These are phyloP conservation scores for Batrachochytrium dendrobatidis DNA, from an alignment of 371 early-diverging fungal genomes.

Conservation along the genomic window DNA sequence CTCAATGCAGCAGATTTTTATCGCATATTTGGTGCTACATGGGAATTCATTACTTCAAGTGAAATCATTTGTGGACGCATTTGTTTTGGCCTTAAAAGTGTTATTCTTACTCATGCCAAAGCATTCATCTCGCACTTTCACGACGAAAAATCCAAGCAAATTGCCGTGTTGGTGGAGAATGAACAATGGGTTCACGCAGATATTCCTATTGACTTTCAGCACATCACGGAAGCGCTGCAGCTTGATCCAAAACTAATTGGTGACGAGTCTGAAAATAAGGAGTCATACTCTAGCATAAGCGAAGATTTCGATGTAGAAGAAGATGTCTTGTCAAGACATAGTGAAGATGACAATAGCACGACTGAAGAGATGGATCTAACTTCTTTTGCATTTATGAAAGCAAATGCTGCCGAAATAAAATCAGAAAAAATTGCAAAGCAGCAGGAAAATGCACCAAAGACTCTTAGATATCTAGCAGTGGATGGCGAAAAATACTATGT, in stretches of 20 bases:
- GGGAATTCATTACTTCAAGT: slow-evolving; percentile 67
- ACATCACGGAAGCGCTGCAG: slow-evolving; percentile 68
- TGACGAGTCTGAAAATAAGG: not conserved
- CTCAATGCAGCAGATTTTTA: slow-evolving; percentile 81
- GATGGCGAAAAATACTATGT: slow-evolving; percentile 65
- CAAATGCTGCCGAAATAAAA: not conserved
- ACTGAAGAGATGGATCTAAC: slow-evolving; percentile 22
- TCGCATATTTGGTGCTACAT: slow-evolving; percentile 62
- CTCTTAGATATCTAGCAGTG: slow-evolving; percentile 47
- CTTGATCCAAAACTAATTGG: slow-evolving; percentile 11
- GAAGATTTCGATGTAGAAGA: not conserved
- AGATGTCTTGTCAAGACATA: not conserved
- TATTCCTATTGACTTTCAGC: slow-evolving; percentile 86
- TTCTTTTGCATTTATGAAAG: slow-evolving; percentile 6
- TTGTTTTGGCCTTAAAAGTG: slow-evolving; percentile 78
- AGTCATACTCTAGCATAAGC: not conserved
- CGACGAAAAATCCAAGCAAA: slow-evolving; percentile 78
- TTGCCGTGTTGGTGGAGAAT: slow-evolving; percentile 80
- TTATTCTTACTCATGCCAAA: slow-evolving; percentile 72
- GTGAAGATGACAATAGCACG: slow-evolving; percentile 16
- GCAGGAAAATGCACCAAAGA: slow-evolving; percentile 5
- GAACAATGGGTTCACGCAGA: slow-evolving; percentile 91
- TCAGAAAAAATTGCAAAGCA: slow-evolving; percentile 10
- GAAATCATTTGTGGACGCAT: slow-evolving; percentile 70
- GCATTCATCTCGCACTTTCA: slow-evolving; percentile 84